Percentiles rank a stretch among this genome's conserved stretches.
These are phyloP conservation scores for Fusarium sarcochroum DNA, from an alignment of 2,329 filamentous ascomycete species.

Conservation along the genomic window DNA sequence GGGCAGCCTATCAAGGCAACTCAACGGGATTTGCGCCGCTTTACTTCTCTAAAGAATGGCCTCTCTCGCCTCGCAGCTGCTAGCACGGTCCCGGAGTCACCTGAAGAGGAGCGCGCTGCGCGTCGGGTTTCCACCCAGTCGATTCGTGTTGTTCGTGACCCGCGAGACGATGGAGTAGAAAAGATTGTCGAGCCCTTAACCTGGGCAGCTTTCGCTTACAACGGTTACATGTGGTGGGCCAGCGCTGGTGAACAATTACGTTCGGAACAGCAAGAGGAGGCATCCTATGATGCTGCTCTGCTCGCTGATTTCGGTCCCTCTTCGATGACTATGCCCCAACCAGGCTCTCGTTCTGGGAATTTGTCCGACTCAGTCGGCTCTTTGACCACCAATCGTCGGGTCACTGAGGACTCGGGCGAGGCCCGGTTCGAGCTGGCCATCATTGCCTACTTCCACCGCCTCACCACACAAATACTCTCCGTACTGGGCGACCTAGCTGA, in stretches of 20 bases:
- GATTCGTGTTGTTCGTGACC: slow-evolving; percentile 51
- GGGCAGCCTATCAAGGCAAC: slow-evolving; percentile 83
- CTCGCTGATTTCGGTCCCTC: slow-evolving; percentile 65
- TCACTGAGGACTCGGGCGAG: slow-evolving; percentile 57
- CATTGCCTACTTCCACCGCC: slow-evolving; percentile 85
- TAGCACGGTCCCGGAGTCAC: slow-evolving; percentile 49
- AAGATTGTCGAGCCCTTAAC: slow-evolving; percentile 73
- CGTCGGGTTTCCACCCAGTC: slow-evolving; percentile 50
- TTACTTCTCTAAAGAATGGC: slow-evolving; percentile 75
- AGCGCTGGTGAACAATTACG: slow-evolving; percentile 81
- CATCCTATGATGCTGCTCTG: slow-evolving; percentile 67
- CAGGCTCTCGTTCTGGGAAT: slow-evolving; percentile 52
- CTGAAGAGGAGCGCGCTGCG: slow-evolving; percentile 46
- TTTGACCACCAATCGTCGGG: slow-evolving; percentile 55
- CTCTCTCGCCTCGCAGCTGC: slow-evolving; percentile 64
- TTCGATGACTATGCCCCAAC: slow-evolving; percentile 51
- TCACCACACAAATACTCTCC: slow-evolving; percentile 76
- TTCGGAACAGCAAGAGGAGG: slow-evolving; percentile 72
- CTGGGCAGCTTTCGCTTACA: slow-evolving; percentile 83
- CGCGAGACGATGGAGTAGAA: slow-evolving; percentile 66
- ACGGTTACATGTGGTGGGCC: slow-evolving; percentile 92
- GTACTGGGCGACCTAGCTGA: slow-evolving; percentile 74
- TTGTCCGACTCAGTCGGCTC: slow-evolving; percentile 62
- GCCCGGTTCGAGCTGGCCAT: slow-evolving; percentile 76
- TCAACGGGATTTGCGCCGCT: slow-evolving; percentile 89